Evolutionary conservation across 2,329 filamentous ascomycete species (phyloP).

Genomic region (Fusarium dlaminii): DNA sequence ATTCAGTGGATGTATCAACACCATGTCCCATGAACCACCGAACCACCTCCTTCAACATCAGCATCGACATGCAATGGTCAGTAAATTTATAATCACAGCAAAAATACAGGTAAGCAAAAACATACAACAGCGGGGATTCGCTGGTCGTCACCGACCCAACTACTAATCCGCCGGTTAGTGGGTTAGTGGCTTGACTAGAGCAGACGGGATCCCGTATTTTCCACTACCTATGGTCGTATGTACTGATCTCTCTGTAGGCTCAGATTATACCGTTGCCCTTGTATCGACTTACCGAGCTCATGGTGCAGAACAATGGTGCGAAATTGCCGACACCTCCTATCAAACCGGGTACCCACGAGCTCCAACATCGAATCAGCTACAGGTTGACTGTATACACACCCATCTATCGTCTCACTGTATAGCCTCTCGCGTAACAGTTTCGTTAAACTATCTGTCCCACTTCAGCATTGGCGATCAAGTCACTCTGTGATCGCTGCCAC

Average conservation of each 20-base stretch:
- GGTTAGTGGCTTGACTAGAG: not conserved
- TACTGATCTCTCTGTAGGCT: rapidly evolving
- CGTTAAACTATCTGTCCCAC: not conserved
- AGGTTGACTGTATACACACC: not conserved
- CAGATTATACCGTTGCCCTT: rapidly evolving
- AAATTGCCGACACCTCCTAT: not conserved
- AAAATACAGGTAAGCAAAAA: not conserved
- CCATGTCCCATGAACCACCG: not conserved
- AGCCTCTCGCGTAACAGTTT: not conserved
- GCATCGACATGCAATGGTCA: not conserved
- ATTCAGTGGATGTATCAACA: not conserved
- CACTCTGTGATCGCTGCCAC: too few relatives aligned
- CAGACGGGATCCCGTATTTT: not conserved
- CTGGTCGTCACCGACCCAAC: not conserved
- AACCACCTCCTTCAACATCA: not conserved
- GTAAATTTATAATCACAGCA: not conserved
- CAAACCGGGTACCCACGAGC: not conserved
- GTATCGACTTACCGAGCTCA: not conserved
- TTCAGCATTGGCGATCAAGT: not conserved
- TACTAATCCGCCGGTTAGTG: not conserved
- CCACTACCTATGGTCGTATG: not conserved
- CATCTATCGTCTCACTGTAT: not conserved
- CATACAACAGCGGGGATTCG: not conserved
- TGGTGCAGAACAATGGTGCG: not conserved
- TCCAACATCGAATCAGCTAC: not conserved